phyloP scores from a whole-genome alignment of 345 rosid species.

The Citrus trifoliata region DNA sequence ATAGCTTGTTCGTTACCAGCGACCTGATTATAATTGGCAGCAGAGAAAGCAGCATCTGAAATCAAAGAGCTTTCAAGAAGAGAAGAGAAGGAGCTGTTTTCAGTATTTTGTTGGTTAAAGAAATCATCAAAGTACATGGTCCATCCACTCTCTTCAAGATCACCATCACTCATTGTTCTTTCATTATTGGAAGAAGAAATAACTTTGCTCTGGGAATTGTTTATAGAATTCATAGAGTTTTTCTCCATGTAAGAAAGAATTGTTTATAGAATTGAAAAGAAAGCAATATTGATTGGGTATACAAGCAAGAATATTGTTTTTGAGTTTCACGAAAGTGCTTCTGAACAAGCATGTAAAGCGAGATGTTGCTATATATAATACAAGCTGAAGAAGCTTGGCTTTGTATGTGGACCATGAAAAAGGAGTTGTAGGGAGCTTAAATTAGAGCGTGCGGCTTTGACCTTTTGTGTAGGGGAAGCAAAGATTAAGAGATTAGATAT shows the following conservation, averaged over 20 bases:
- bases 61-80: conserved; percentile 18
- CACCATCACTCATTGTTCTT: not conserved
- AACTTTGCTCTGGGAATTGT: conserved; percentile 13
- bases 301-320: not conserved
- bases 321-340: not conserved
- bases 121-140: conserved; percentile 56
- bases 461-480: not conserved
- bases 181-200: not conserved
- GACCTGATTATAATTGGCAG: conserved; percentile 10
- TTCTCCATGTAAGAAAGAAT: not conserved
- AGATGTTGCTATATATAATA: not conserved
- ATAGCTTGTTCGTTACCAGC: not conserved
- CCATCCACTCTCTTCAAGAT: conserved; percentile 55
- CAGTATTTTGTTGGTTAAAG: conserved; percentile 17
- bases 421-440: conserved; percentile 11
- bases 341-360: not conserved
- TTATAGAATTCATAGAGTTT: conserved; percentile 9
- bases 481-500: not conserved
- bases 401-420: conserved; percentile 7
- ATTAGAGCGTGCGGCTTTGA: conserved; percentile 11
- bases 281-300: not conserved
- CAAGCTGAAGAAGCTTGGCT: not conserved
- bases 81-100: conserved; percentile 11
- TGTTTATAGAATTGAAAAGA: not conserved
- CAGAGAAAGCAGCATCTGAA: conserved; percentile 48